These are phyloP conservation scores for Synchytrium microbalum DNA, from an alignment of 371 early-diverging fungal genomes.

Conservation along the genomic window DNA sequence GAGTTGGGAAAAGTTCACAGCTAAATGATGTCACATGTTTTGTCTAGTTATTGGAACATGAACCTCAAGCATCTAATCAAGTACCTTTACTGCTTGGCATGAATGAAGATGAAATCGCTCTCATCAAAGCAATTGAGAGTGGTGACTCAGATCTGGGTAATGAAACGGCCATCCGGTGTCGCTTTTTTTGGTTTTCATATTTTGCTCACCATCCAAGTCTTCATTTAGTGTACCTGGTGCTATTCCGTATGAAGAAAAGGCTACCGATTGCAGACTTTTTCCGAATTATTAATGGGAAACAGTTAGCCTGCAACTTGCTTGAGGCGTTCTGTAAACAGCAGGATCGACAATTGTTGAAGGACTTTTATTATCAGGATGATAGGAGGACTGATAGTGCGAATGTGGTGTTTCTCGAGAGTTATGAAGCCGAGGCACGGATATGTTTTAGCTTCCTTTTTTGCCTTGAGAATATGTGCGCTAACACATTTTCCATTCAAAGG, in stretches of 20 bases:
- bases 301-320: slow-evolving; percentile 70
- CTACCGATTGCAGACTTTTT: slow-evolving; percentile 82
- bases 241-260: slow-evolving; percentile 80
- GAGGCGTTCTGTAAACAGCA: slow-evolving; percentile 74
- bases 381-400: slow-evolving; percentile 66
- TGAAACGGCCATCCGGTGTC: not conserved
- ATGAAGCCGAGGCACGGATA: slow-evolving; percentile 40
- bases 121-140: slow-evolving; percentile 85
- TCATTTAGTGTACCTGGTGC: slow-evolving; percentile 74
- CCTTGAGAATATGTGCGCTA: no score
- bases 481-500: no score
- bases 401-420: slow-evolving; percentile 38
- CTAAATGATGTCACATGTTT: no score
- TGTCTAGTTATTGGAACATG: slow-evolving; percentile 60
- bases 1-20: no score
- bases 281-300: slow-evolving; percentile 69
- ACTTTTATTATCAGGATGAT: slow-evolving; percentile 95
- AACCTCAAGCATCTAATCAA: slow-evolving; percentile 88
- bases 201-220: slow-evolving; percentile 3
- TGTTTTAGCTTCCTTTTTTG: slow-evolving; percentile 2
- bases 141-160: slow-evolving; percentile 86
- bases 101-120: slow-evolving; percentile 80
- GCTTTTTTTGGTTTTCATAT: not conserved
- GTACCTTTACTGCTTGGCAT: slow-evolving; percentile 90
- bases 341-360: slow-evolving; percentile 67